Evolutionary conservation across 2,329 filamentous ascomycete genomes (phyloP).

Genomic region (Xylariaceae sp.): DNA sequence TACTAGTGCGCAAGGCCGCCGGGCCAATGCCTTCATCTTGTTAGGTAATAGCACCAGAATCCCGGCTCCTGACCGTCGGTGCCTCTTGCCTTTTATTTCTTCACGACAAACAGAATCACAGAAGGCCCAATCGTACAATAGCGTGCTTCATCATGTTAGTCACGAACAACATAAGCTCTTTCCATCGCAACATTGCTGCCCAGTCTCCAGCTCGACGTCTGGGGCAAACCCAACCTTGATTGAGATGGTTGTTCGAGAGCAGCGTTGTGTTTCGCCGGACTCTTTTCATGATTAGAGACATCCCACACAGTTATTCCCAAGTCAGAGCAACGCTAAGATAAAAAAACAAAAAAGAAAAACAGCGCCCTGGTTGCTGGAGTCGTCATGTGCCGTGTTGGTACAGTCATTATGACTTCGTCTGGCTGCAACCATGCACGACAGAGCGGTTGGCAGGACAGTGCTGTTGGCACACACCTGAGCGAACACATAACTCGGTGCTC

Average conservation of each 20-base stretch:
- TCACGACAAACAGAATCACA: slow-evolving; percentile 20
- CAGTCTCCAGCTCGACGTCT: slow-evolving; percentile 12
- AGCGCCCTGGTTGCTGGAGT: not conserved
- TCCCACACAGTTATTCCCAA: not conserved
- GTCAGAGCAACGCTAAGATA: slow-evolving; percentile 4
- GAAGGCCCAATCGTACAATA: slow-evolving; percentile 25
- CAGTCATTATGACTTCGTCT: slow-evolving; percentile 26
- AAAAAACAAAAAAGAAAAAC: not conserved
- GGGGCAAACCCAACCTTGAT: slow-evolving; percentile 16
- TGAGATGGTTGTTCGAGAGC: slow-evolving; percentile 21
- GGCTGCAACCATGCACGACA: slow-evolving; percentile 32
- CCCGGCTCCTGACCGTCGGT: slow-evolving; percentile 21
- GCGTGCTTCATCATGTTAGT: slow-evolving; percentile 26
- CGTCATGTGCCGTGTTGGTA: slow-evolving; percentile 30
- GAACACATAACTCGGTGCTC: slow-evolving; percentile 26
- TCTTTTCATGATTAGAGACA: slow-evolving; percentile 1
- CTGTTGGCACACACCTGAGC: slow-evolving; percentile 25
- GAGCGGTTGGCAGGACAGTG: slow-evolving; percentile 28
- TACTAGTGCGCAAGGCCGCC: slow-evolving; percentile 29
- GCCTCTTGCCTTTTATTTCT: slow-evolving; percentile 21
- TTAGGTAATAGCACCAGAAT: slow-evolving; percentile 34
- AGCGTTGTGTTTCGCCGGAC: slow-evolving; percentile 9
- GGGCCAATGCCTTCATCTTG: slow-evolving; percentile 32
- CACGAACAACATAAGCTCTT: slow-evolving; percentile 15
- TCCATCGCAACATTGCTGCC: slow-evolving; percentile 13